Evolutionary conservation across 495 filamentous ascomycete species (phyloP), one percentile per base, ranked within the genome.

Genomic region (Penicilliopsis zonata): DNA sequence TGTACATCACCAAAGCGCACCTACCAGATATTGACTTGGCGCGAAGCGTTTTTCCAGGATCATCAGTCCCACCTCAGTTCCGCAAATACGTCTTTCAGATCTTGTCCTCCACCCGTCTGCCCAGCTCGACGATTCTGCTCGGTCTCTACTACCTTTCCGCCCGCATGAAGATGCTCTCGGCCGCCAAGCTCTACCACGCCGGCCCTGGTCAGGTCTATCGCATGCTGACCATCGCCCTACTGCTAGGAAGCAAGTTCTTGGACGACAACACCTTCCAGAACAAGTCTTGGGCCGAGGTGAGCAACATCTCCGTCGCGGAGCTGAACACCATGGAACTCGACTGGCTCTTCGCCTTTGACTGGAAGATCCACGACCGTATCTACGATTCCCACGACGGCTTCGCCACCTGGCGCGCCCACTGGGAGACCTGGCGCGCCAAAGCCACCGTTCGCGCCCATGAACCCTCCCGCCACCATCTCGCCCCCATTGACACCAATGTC

Each of bases 201-300:
- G 69, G 69, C 40, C 78, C 78, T 49, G 78, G 76, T 26, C 76
- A 88, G 46, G 72, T 92, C 33, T 93, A 90, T 65, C 79, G 86
- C 31, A 83, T 95, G 74, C 70, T 96, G 33, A 95, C 86, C 9
- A 80, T 87, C 33, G 69, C 80, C 10, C 68, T 99, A 19, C 65
- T 99, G 24, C 70, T 99, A 19, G 90, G 87, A 31, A 95, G 87
- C 66, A 99, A 99, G 60, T 99, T 99, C 47, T 57, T 96, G 34
- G 90, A 99, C 49, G 90, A 99, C 57, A 96, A 96, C 58, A 99
- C 90, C 10, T 99, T 96, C 58, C 86, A 95, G 66, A 99, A 96
- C 61, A 83, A 87, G 33, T 96, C 92, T 5, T 99, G 90, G 90
- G 81, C 92, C 3, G 92, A 99, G 49, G 90, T 99, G 15, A 96